Evolutionary conservation across 352 stramenopile species (phyloP), one percentile per base, ranked within the genome.

Genomic region (Phytophthora nicotianae): DNA sequence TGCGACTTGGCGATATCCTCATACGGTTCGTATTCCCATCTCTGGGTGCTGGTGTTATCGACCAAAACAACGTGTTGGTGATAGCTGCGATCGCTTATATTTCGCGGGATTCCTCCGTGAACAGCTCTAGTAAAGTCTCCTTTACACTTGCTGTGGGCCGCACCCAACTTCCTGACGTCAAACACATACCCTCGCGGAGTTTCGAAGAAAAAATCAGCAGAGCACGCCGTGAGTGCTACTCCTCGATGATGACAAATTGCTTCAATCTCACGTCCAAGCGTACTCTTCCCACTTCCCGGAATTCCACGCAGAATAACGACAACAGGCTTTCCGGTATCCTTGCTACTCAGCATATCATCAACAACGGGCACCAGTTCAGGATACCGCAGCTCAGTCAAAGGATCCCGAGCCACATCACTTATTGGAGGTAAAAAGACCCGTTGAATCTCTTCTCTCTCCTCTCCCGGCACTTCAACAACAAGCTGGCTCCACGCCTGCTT

Each of bases 201-300:
- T 49, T 90, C 71, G 56, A 93, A 93, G 58, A 74, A 80, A n/a
- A 55, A 66, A 56, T 93, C 84, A 0, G 79, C 84, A 2, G 84
- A 93, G n/a, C 79, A 84, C 14, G 79, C 70, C 1, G 67, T 68
- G 14, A 72, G 71, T 5, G n/a, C 27, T 2, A 65, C 61, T 27
- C 42, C 61, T 20, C 63, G 59, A 1, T 75, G 33, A 3, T 60
- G 29, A 58, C 71, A 85, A 26, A 90, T 73, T 8, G 50, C 37
- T 4, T 65, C 47, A 9, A 90, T 68, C 23, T 87, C 79, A 2
- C 61, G 64, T 7, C 68, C 58, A 13, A 91, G 49, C 2, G 80
- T 79, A 58, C 80, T 91, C 58, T 93, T 93, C 13, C 84, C 84
- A 55, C 82, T 91, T 0, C 84, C 84, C 2, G 84, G 84, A 32